phyloP scores from a whole-genome alignment of 192 early-diverging fungal species.

The Coemansia sp. region DNA sequence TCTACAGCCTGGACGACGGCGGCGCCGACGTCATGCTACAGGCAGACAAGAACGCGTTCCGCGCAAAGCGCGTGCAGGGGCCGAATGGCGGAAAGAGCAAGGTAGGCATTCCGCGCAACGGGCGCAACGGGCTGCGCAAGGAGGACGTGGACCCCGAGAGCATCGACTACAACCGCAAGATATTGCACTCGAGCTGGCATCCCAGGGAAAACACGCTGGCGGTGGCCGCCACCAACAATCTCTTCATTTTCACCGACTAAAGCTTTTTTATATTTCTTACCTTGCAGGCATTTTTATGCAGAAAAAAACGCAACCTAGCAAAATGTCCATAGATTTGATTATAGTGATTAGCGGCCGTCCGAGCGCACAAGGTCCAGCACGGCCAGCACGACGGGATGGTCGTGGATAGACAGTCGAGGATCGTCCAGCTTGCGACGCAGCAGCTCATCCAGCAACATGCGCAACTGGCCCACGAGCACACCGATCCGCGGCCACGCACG shows the following conservation, averaged over 20 bases:
- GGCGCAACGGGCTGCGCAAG: constrained; percentile 58
- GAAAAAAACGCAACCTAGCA: background rate
- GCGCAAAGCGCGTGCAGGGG: constrained; percentile 82
- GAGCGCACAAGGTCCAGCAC: constrained; percentile 35
- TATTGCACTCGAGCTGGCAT: constrained; percentile 98
- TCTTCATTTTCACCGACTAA: constrained; percentile 85
- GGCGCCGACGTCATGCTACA: constrained; percentile 84
- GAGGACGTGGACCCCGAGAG: constrained; percentile 83
- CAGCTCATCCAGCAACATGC: constrained; percentile 66
- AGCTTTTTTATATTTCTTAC: constrained; percentile 7
- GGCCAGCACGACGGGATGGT: constrained; percentile 35
- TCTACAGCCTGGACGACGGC: constrained; percentile 81
- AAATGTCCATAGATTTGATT: too few relatives aligned
- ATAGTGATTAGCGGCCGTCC: constrained; percentile 18
- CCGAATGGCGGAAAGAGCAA: constrained; percentile 57
- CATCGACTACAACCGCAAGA: constrained; percentile 95
- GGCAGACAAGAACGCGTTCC: constrained; percentile 98
- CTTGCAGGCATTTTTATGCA: background rate
- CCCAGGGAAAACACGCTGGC: constrained; percentile 97
- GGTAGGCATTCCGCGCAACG: constrained; percentile 59
- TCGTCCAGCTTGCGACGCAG: constrained; percentile 73
- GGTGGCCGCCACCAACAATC: constrained; percentile 98
- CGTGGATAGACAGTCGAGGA: constrained; percentile 55
- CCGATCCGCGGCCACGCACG: constrained; percentile 73
- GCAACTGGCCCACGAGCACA: constrained; percentile 75